Evolutionary conservation across 768 basidiomycete species (phyloP), one percentile per base, ranked within the genome.

Genomic region (Leccinum arenicola): DNA sequence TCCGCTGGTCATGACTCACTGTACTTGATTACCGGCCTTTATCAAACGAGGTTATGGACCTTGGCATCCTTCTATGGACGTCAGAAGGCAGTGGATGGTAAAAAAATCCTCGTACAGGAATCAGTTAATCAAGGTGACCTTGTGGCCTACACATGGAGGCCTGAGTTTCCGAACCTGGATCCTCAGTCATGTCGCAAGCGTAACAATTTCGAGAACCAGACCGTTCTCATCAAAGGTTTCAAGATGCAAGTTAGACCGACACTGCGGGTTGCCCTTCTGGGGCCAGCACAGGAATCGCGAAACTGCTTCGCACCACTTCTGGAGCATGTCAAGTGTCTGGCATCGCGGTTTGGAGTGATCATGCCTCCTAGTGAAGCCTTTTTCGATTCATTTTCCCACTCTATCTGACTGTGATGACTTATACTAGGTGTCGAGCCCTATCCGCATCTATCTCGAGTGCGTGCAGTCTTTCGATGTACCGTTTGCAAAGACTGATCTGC

Each of bases 181-280:
- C 33, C 3, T 1, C 52, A 36, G 14, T 12, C 45, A 1, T 29
- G 56, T 38, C 43, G 2, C 17, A 29, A 10, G 27, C 17, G 27
- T 29, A 9, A 8, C 27, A 29, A 29, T 29, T 29, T 11, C 33
- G 53, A 59, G 19, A 62, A 64, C 33, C 63, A 64, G 48, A 62
- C 63, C 8, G 9, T 64, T 15, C 15, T 64, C 23, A 50, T 64
- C 15, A 49, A 49, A 27, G 61, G 61, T 3, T 62, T 64, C 50
- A 56, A 49, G 49, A 54, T 63, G 9, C 47, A 51, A 19, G 47
- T 57, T 4, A 58, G 54, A 23, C 29, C n/a, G 48, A 15, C 0
- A 29, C 21, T 14, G 33, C 27, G 27, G 7, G 35, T 29, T 56
- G 7, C 36, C 4, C 33, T 56, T 17, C 7, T 38, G 17, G 3